A percentile compares a stretch with the other conserved stretches of the same genome.
Conservation (phyloP, 2,329 filamentous ascomycete genomes). For the Aaosphaeria arxii region DNA sequence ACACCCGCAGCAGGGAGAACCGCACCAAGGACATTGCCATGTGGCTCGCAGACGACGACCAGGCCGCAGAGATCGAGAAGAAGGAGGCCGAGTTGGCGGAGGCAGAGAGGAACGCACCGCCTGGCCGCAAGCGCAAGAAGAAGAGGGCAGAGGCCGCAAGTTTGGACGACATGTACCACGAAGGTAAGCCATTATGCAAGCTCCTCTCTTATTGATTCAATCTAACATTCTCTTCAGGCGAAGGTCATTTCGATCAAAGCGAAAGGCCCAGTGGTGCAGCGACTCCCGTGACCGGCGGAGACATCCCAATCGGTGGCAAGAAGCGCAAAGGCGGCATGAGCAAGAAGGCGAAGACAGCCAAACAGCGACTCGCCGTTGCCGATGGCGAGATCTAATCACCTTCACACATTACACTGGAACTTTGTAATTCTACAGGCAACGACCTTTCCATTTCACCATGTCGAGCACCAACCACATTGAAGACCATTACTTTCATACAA, state of each 20-base stretch:
- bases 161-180: slow-evolving; percentile 97
- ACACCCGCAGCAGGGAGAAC: slow-evolving; percentile 85
- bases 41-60: slow-evolving; percentile 97
- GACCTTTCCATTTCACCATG: too few species aligned
- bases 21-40: slow-evolving; percentile 97
- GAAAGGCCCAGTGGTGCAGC: slow-evolving; percentile 82
- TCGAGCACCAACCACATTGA: too few species aligned
- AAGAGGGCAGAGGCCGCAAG: slow-evolving; percentile 57
- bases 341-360: slow-evolving; percentile 53
- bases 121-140: slow-evolving; percentile 53
- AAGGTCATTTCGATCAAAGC: slow-evolving; percentile 92
- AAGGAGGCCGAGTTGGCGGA: slow-evolving; percentile 82
- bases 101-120: slow-evolving; percentile 52
- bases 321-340: slow-evolving; percentile 52
- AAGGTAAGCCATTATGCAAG: slow-evolving; percentile 65
- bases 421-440: too few species aligned
- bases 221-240: slow-evolving; percentile 58
- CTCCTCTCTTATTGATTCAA: slow-evolving; percentile 1
- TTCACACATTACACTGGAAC: background rate
- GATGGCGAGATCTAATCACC: slow-evolving; percentile 39
- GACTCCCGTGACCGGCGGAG: slow-evolving; percentile 64
- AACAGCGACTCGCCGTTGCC: slow-evolving; percentile 48
- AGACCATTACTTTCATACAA: too few species aligned
- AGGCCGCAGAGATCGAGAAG: slow-evolving; percentile 88
- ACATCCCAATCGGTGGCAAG: slow-evolving; percentile 25